phyloP scores from a whole-genome alignment of 2,329 filamentous ascomycete genomes.

The Arthrobotrys pseudoclavata region DNA sequence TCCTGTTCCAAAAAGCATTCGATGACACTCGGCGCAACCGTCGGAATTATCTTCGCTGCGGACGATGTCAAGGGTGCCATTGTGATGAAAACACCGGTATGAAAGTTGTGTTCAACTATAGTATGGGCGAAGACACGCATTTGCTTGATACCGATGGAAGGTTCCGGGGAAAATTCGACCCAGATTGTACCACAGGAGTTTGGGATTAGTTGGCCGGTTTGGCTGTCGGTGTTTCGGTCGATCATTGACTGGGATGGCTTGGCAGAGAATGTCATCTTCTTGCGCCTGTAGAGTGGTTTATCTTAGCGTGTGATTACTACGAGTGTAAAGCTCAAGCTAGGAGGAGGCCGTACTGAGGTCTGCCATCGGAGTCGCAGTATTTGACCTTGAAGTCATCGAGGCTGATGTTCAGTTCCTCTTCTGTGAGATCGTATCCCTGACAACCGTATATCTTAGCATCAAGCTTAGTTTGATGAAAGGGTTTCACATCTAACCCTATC shows the following conservation, averaged over 20 bases:
- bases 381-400: conserved; percentile 83
- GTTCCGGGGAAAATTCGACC: conserved; percentile 88
- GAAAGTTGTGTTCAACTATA: conserved; percentile 83
- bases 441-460: conserved; percentile 48
- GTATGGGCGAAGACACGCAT: conserved; percentile 90
- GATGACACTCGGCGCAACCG: conserved; percentile 82
- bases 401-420: conserved; percentile 88
- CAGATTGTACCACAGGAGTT: conserved; percentile 89
- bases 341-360: conserved; percentile 76
- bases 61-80: conserved; percentile 84
- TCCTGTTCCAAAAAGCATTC: conserved; percentile 98
- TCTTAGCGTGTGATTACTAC: conserved; percentile 31
- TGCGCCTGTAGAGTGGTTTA: conserved; percentile 73
- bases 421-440: conserved; percentile 93
- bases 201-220: conserved; percentile 73
- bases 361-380: conserved; percentile 80
- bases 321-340: conserved; percentile 19
- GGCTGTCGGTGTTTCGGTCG: conserved; percentile 82
- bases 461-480: conserved; percentile 52
- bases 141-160: conserved; percentile 88
- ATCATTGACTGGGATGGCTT: conserved; percentile 87
- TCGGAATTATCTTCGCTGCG: conserved; percentile 86
- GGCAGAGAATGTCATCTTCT: conserved; percentile 87
- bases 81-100: conserved; percentile 91
- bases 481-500: conserved; percentile 78